phyloP scores from a whole-genome alignment of 768 basidiomycete species.

The Mycena floridula region DNA sequence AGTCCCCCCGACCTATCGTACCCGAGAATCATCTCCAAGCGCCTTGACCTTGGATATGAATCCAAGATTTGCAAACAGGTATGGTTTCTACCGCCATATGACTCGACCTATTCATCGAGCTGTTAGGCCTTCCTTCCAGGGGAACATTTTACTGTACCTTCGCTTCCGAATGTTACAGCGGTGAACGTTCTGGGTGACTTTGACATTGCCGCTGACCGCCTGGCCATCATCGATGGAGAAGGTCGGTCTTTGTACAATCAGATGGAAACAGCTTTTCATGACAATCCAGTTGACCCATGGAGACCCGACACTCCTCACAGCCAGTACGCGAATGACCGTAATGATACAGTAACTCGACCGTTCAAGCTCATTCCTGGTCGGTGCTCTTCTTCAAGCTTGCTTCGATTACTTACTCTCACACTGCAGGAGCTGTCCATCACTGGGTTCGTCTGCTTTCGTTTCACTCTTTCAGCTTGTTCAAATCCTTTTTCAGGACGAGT shows the following conservation, averaged over 20 bases:
- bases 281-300: slow-evolving; percentile 76
- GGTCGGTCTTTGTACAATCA: slow-evolving; percentile 27
- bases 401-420: background rate
- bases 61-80: slow-evolving; percentile 32
- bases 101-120: background rate
- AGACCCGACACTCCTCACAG: slow-evolving; percentile 82
- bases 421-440: slow-evolving; percentile 65
- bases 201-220: slow-evolving; percentile 67
- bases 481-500: too few relatives aligned
- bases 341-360: slow-evolving; percentile 68
- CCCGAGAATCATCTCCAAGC: slow-evolving; percentile 74
- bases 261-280: background rate
- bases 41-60: slow-evolving; percentile 53
- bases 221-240: slow-evolving; percentile 89
- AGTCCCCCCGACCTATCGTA: slow-evolving; percentile 64
- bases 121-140: slow-evolving; percentile 73
- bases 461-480: too few relatives aligned
- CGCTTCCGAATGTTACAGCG: slow-evolving; percentile 68
- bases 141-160: slow-evolving; percentile 64
- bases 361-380: slow-evolving; percentile 84
- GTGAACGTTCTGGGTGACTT: slow-evolving; percentile 88
- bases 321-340: slow-evolving; percentile 56
- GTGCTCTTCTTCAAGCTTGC: slow-evolving; percentile 16
- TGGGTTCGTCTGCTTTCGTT: too few relatives aligned
- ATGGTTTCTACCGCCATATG: background rate